phyloP scores from a whole-genome alignment of 2,329 filamentous ascomycete species.

The Talaromyces piceae region DNA sequence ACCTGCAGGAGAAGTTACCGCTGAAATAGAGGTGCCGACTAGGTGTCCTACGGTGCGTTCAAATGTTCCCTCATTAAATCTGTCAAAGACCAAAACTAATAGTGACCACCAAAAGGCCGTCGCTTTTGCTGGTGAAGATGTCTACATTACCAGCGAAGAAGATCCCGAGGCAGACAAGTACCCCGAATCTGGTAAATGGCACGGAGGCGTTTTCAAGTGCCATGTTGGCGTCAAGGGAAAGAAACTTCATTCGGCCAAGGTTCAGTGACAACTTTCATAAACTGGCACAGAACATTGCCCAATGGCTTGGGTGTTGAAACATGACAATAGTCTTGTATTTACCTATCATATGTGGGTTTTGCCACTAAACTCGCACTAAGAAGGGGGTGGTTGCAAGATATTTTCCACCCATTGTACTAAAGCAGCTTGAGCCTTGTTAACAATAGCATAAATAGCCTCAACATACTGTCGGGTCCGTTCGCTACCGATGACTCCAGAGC shows the following conservation, averaged over 20 bases:
- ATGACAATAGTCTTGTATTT: too few relatives aligned
- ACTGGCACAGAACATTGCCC: too few relatives aligned
- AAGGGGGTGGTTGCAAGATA: too few relatives aligned
- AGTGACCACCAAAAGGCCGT: conserved; percentile 5
- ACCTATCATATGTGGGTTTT: too few relatives aligned
- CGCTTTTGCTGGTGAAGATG: conserved; percentile 9
- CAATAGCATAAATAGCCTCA: conserved; percentile 23
- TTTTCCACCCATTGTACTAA: too few relatives aligned
- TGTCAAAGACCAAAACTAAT: neutral
- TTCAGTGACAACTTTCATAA: conserved; percentile 1
- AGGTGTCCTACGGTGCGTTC: conserved; percentile 11
- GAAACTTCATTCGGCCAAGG: conserved; percentile 6
- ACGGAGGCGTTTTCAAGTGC: conserved; percentile 11
- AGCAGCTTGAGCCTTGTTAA: conserved; percentile 4
- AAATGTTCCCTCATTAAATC: neutral
- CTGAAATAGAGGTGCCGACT: conserved; percentile 65
- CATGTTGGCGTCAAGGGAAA: conserved; percentile 10
- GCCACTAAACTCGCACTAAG: too few relatives aligned
- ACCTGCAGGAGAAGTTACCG: conserved; percentile 58
- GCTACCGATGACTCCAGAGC: conserved; percentile 22
- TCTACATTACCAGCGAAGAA: conserved; percentile 11
- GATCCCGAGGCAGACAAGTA: conserved; percentile 10
- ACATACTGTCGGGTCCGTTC: conserved; percentile 22
- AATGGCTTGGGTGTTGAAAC: too few relatives aligned
- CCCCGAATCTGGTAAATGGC: conserved; percentile 7